A percentile compares a stretch with the other conserved stretches of the same genome.
phyloP scores from a whole-genome alignment of 257 asterid genomes.

The Nicotiana sylvestris region DNA sequence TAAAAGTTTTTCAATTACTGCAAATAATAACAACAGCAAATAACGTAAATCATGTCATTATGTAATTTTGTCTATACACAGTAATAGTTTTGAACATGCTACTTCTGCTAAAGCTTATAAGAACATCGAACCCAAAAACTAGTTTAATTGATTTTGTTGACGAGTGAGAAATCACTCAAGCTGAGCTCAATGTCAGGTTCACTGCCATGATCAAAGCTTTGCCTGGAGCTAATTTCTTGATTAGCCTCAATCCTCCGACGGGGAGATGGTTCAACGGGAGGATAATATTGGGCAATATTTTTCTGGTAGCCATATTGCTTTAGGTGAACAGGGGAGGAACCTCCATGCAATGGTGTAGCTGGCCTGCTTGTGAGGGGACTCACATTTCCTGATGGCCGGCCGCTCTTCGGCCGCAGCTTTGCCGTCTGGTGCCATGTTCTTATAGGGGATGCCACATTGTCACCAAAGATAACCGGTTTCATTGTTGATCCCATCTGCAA shows the following conservation, averaged over 20 bases:
- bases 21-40: no score
- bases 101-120: neutral
- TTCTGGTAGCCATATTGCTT: neutral
- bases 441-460: neutral
- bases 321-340: neutral
- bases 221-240: neutral
- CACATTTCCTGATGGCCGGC: neutral
- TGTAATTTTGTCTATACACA: no score
- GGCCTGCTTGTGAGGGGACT: constrained; percentile 9
- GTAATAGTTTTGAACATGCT: neutral
- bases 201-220: neutral
- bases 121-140: neutral
- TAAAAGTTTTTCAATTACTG: no score
- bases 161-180: constrained; percentile 5
- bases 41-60: no score
- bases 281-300: neutral
- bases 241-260: neutral
- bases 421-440: constrained; percentile 9
- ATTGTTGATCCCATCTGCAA: constrained; percentile 18
- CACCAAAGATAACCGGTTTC: constrained; percentile 6
- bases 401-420: neutral
- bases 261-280: neutral
- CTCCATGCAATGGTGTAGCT: constrained; percentile 8
- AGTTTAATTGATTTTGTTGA: neutral
- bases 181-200: neutral